Base-by-base conservation (phyloP, 2,329 filamentous ascomycete species). In the Aureobasidium sp. region DNA sequence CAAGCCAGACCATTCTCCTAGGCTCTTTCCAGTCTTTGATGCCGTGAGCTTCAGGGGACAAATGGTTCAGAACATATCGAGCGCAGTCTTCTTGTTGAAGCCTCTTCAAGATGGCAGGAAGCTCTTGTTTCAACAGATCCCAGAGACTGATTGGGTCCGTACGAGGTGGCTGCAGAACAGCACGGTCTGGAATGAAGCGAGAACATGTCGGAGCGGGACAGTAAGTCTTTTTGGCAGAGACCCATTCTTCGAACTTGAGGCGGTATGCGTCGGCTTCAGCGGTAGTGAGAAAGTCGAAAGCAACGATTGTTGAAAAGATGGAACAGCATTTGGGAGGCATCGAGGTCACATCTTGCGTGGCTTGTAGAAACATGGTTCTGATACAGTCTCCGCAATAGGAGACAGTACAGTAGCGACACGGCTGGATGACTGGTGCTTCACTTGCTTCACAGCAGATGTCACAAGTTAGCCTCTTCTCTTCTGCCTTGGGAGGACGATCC, bases 121-220 rank as follows among this genome's bases (percentile, higher is more conserved):
- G 66, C 16, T 66, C 60, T 58, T 13, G 65, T 62, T 65, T 51
- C 33, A 66, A 25, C 11, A 62, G 43, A 36, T 25, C 47, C 29
- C 67, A 68, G 56, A 66, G n/a, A n/a, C 45, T 38, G 33, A 50
- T 7, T 10, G 33, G n/a, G n/a, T 58, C 27, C 15, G 56, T 27
- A 6, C 62, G 20, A 47, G 65, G 47, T n/a, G 50, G 65, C 4
- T 23, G 18, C 7, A 65, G 31, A 64, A 78, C 71, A 1, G 76
- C 67, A 36, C 78, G 75, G 38, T 74, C 71, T 29, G 79, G 72
- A 31, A 87, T 82, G 69, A 86, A 87, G 2, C 78, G 72, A 1
- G 84, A 86, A 70, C 85, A 87, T 11, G 73, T 78, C 13, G 79
- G 77, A 11, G 81, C 69, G 5, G 85, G 84, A 66, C 85, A 87